Percentiles rank a stretch among this genome's conserved stretches.
Evolutionary conservation across 768 basidiomycete genomes (phyloP).

Genomic region (Leccinum truebloodii): DNA sequence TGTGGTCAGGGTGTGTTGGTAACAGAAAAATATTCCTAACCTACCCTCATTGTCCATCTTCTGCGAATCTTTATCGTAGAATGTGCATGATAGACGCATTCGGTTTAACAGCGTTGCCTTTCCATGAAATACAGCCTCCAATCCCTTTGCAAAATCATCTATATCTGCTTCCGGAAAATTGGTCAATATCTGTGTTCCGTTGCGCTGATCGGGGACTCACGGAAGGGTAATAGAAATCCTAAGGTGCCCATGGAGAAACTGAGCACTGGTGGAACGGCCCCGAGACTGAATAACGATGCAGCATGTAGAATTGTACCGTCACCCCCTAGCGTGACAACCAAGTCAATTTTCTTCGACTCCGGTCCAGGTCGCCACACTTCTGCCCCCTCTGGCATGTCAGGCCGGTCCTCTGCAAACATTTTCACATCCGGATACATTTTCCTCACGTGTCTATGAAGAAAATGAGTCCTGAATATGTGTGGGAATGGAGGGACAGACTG

Average conservation of each 20-base stretch:
- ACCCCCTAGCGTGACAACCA: constrained; percentile 90
- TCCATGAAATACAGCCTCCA: constrained; percentile 77
- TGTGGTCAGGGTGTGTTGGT: constrained; percentile 2
- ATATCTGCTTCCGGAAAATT: constrained; percentile 58
- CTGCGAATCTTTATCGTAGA: constrained; percentile 60
- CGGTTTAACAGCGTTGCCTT: constrained; percentile 82
- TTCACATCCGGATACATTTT: constrained; percentile 58
- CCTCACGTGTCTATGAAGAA: constrained; percentile 51
- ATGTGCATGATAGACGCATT: constrained; percentile 86
- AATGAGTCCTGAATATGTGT: not conserved
- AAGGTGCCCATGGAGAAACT: constrained; percentile 76
- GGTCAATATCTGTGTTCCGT: constrained; percentile 2
- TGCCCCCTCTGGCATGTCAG: constrained; percentile 64
- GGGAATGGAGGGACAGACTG: constrained; percentile 43
- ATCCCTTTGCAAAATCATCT: constrained; percentile 78
- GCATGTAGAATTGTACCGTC: constrained; percentile 96
- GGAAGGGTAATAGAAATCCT: constrained; percentile 91
- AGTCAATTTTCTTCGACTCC: constrained; percentile 66
- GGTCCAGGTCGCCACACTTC: constrained; percentile 61
- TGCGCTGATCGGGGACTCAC: constrained; percentile 46
- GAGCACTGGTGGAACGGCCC: constrained; percentile 87
- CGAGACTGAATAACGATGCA: constrained; percentile 84
- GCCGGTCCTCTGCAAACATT: constrained; percentile 66
- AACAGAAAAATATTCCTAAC: constrained; percentile 1
- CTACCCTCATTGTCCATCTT: constrained; percentile 67